Percentiles rank a stretch among this genome's conserved stretches.
These are phyloP conservation scores for Suillus fuscotomentosus DNA, from an alignment of 768 basidiomycete genomes.

Conservation along the genomic window DNA sequence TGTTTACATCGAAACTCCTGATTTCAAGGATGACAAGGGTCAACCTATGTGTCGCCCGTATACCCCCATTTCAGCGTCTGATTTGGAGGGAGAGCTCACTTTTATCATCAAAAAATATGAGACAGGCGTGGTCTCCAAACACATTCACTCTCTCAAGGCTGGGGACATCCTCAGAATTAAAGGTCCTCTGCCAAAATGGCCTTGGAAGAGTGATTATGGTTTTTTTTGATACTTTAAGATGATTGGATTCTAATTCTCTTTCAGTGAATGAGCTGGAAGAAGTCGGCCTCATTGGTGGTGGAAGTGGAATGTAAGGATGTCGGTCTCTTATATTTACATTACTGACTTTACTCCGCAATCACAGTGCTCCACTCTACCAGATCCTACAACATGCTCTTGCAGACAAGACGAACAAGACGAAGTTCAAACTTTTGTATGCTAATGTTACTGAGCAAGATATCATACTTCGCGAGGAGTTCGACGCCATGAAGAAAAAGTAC, in stretches of 20 bases:
- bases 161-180: conserved; percentile 87
- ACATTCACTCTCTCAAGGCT: conserved; percentile 77
- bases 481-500: conserved; percentile 63
- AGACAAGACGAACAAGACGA: conserved; percentile 83
- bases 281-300: conserved; percentile 89
- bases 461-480: conserved; percentile 77
- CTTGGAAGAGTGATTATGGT: conserved; percentile 64
- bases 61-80: conserved; percentile 84
- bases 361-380: conserved; percentile 82
- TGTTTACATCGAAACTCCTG: conserved; percentile 73
- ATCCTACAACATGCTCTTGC: conserved; percentile 71
- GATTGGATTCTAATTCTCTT: conserved; percentile 4
- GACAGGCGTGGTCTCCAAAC: conserved; percentile 77
- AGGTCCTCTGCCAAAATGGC: conserved; percentile 87
- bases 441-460: conserved; percentile 92
- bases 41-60: conserved; percentile 90
- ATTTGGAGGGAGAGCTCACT: conserved; percentile 69
- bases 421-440: conserved; percentile 89
- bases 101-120: conserved; percentile 88
- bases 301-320: conserved; percentile 77
- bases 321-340: background rate
- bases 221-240: background rate
- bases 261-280: conserved; percentile 83
- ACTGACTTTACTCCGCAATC: background rate
- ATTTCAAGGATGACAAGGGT: conserved; percentile 73